These are phyloP conservation scores for Acanthamoeba castellanii DNA, from an alignment of 208 protist species.

Conservation along the genomic window DNA sequence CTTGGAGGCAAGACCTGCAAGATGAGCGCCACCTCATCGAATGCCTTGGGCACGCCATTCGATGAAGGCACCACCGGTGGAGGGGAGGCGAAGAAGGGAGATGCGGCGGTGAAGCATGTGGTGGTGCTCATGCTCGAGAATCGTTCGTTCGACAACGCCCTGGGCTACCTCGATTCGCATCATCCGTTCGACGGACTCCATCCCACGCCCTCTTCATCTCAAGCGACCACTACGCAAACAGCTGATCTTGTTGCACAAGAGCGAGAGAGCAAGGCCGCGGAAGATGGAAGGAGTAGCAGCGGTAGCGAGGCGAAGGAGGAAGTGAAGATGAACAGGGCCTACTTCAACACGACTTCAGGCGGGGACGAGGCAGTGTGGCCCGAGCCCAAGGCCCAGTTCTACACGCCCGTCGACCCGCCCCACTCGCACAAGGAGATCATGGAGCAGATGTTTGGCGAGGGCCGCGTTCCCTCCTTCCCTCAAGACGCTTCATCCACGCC, in stretches of 20 bases:
- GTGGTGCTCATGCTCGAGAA: slow-evolving; percentile 62
- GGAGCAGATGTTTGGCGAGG: slow-evolving; percentile 57
- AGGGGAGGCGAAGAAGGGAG: no score
- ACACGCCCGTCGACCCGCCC: slow-evolving; percentile 36
- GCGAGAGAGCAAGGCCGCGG: not conserved
- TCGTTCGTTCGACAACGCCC: slow-evolving; percentile 31
- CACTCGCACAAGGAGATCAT: slow-evolving; percentile 54
- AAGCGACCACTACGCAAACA: not conserved
- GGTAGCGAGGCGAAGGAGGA: not conserved
- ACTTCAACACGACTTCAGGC: not conserved
- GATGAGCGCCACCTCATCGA: not conserved
- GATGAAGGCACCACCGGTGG: not conserved
- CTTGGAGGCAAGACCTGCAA: not conserved
- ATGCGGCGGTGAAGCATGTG: not conserved
- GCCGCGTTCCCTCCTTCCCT: slow-evolving; percentile 9
- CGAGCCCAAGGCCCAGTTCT: slow-evolving; percentile 26
- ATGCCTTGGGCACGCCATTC: not conserved
- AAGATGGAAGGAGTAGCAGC: not conserved
- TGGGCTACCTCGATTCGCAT: slow-evolving; percentile 56
- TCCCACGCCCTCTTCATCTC: not conserved
- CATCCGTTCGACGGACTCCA: slow-evolving; percentile 41
- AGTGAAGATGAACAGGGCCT: not conserved
- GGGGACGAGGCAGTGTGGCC: not conserved
- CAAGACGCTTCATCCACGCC: not conserved
- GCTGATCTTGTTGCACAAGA: not conserved